Percentiles rank a stretch among this genome's conserved stretches.
Conservation (phyloP, 345 rosid species). For the Reutealis trisperma region DNA sequence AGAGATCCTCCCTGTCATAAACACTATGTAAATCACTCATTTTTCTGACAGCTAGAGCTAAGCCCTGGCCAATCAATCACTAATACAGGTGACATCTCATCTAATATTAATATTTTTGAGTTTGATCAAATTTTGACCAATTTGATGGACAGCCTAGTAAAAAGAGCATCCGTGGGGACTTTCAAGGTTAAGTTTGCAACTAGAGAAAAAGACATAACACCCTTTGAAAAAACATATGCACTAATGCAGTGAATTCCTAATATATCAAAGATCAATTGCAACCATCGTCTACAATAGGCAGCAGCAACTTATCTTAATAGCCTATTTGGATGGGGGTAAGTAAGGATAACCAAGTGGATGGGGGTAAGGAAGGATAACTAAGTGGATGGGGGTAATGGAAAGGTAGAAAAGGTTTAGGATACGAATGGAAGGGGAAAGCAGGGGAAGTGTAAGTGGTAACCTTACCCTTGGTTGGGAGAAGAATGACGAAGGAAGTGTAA, state of each 20-base stretch:
- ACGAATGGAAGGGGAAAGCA: too few relatives aligned
- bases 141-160: slow-evolving; percentile 23
- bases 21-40: slow-evolving; percentile 36
- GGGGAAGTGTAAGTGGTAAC: too few relatives aligned
- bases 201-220: slow-evolving; percentile 23
- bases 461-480: too few relatives aligned
- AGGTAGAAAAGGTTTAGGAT: too few relatives aligned
- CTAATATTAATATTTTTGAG: slow-evolving; percentile 10
- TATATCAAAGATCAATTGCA: slow-evolving; percentile 37
- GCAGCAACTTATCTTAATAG: slow-evolving; percentile 6
- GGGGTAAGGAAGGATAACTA: too few relatives aligned
- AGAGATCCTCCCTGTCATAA: too few relatives aligned
- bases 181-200: slow-evolving; percentile 39
- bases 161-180: slow-evolving; percentile 31
- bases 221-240: slow-evolving; percentile 27
- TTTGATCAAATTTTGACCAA: slow-evolving; percentile 34
- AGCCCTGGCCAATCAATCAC: not conserved
- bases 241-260: slow-evolving; percentile 61
- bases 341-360: too few relatives aligned
- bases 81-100: slow-evolving; percentile 12
- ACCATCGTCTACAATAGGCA: slow-evolving; percentile 26
- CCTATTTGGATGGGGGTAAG: too few relatives aligned
- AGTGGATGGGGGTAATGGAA: too few relatives aligned
- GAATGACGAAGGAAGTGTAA: too few relatives aligned
- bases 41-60: slow-evolving; percentile 33